phyloP scores from a whole-genome alignment of 805 yeast genomes.

The Cyberlindnera subsufficiens region DNA sequence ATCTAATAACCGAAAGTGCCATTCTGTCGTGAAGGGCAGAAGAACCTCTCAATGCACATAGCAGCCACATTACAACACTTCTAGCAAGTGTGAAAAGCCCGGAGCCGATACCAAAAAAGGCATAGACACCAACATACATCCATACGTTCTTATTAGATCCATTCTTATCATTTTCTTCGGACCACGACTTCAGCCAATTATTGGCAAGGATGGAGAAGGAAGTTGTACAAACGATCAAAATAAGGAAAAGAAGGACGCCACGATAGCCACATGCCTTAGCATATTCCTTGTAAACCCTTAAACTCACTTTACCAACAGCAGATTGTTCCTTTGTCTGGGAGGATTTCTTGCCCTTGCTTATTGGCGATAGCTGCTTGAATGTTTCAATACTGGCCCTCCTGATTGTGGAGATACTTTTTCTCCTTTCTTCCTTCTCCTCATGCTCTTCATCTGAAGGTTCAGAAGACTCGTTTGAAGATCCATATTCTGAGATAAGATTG shows the following conservation, averaged over 20 bases:
- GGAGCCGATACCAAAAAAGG: conserved; percentile 47
- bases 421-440: conserved; percentile 1
- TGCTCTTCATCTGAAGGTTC: conserved; percentile 5
- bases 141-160: conserved; percentile 39
- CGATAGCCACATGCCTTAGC: conserved; percentile 51
- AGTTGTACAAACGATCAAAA: conserved; percentile 29
- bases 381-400: conserved; percentile 58
- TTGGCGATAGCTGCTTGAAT: conserved; percentile 35
- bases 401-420: conserved; percentile 2
- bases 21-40: conserved; percentile 48
- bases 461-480: conserved; percentile 43
- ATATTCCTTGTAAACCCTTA: conserved; percentile 47
- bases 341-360: conserved; percentile 30
- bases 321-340: conserved; percentile 46
- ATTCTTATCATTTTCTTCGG: conserved; percentile 41
- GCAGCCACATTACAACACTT: conserved; percentile 43
- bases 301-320: conserved; percentile 55
- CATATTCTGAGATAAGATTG: conserved; percentile 55
- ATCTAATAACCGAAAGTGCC: conserved; percentile 45
- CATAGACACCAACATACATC: conserved; percentile 48
- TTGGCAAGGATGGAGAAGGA: conserved; percentile 38
- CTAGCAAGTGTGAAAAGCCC: conserved; percentile 42
- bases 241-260: conserved; percentile 40
- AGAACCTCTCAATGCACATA: conserved; percentile 52
- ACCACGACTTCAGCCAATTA: conserved; percentile 68